Percentiles rank a stretch among this genome's conserved stretches.
Evolutionary conservation across 2,329 filamentous ascomycete species (phyloP).

Genomic region (Clonostachys rhizophaga): DNA sequence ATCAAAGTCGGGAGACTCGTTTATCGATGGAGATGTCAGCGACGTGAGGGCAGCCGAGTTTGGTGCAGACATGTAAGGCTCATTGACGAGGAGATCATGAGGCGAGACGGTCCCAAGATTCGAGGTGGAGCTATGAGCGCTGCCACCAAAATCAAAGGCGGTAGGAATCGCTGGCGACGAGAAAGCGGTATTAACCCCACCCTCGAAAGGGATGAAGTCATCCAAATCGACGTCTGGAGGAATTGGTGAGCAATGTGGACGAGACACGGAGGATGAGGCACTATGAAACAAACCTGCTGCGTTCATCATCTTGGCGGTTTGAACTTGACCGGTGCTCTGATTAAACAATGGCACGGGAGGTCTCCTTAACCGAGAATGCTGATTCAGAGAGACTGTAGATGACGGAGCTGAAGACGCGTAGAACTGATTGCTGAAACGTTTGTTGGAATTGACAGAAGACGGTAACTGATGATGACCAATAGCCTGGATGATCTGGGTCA

Average conservation of each 20-base stretch:
- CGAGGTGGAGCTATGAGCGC: conserved; percentile 42
- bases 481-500: conserved; percentile 54
- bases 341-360: conserved; percentile 71
- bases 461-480: conserved; percentile 46
- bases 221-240: conserved; percentile 47
- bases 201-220: conserved; percentile 53
- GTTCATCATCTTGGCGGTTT: conserved; percentile 38
- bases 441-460: conserved; percentile 48
- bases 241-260: background rate
- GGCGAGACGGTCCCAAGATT: conserved; percentile 75
- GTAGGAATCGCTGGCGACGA: conserved; percentile 47
- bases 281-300: conserved; percentile 26
- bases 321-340: conserved; percentile 48
- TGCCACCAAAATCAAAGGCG: conserved; percentile 45
- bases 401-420: conserved; percentile 64
- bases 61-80: conserved; percentile 69
- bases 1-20: conserved; percentile 72
- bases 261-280: background rate
- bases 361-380: conserved; percentile 46
- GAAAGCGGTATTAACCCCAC: conserved; percentile 43
- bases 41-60: conserved; percentile 80
- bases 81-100: conserved; percentile 70
- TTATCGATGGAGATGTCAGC: conserved; percentile 78
- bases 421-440: conserved; percentile 57
- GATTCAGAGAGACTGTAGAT: conserved; percentile 53